Conservation (phyloP, 805 yeast species). For the Candida schatavii region DNA sequence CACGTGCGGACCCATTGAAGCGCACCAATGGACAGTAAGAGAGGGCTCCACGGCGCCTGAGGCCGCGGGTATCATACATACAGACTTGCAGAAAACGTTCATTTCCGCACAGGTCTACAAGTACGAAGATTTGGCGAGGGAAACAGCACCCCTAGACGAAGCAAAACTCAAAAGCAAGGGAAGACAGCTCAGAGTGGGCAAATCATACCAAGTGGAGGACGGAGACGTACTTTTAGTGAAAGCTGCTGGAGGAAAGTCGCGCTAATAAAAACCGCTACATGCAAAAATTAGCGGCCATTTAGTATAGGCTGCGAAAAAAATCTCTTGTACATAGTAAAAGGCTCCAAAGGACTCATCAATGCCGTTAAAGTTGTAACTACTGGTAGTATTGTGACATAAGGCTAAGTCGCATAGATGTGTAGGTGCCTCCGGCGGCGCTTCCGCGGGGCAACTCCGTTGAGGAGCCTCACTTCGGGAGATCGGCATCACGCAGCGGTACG, state of each 20-base stretch:
- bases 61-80: slow-evolving; percentile 89
- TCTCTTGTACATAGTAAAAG: background rate
- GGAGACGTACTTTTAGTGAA: slow-evolving; percentile 79
- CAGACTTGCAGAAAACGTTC: slow-evolving; percentile 78
- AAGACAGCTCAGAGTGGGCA: slow-evolving; percentile 66
- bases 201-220: slow-evolving; percentile 75
- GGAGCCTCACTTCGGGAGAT: too few species aligned
- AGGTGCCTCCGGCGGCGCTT: too few species aligned
- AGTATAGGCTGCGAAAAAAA: too few species aligned
- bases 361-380: too few species aligned
- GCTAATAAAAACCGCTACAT: too few species aligned
- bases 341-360: too few species aligned
- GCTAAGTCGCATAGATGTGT: too few species aligned
- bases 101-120: slow-evolving; percentile 74
- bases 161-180: slow-evolving; percentile 53
- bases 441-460: too few species aligned
- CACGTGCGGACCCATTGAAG: slow-evolving; percentile 85
- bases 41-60: slow-evolving; percentile 76
- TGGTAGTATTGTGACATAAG: too few species aligned
- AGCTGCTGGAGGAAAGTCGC: slow-evolving; percentile 61
- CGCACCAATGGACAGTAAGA: slow-evolving; percentile 85
- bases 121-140: slow-evolving; percentile 51
- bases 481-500: too few species aligned
- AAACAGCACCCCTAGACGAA: slow-evolving; percentile 49
- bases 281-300: too few species aligned